Base-by-base conservation (phyloP, 2,329 filamentous ascomycete species). In the Neonectria faginata region DNA sequence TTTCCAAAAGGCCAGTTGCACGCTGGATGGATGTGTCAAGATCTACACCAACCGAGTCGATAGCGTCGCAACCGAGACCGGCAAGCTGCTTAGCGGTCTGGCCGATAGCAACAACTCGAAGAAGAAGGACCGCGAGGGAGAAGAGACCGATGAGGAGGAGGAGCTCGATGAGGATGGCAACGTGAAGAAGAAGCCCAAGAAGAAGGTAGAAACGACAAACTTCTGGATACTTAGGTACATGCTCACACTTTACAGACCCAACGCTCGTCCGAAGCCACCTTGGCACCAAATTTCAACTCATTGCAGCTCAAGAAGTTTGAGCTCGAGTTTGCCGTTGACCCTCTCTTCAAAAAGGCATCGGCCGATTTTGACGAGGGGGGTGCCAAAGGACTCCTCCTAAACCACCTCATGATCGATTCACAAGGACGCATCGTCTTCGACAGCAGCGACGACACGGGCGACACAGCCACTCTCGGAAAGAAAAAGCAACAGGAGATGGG, bases 1-100 rank as follows among this genome's bases (percentile, higher is more conserved):
- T 78, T 99, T 99, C 74, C 96, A 99, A 78, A 97, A 97, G 79
- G 96, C 96, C 64, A 97, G 94, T 81, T 98, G 94, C 81, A 99
- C 96, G 0, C 85, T 99, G 18, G 96, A 99, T 77, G 96, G 96
- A 20, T 99, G 96, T 77, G 96, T 99, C 76, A 99, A 99, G 83
- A 98, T 99, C 75, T 99, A 99, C 80, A 99, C 96, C 2, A 97
- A 94, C 82, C 88, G 96, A 85, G 94, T 99, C 54, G 96, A 99
- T 82, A 98, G 95, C 77, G 96, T 99, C 54, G 96, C 96, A 47
- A 98, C 94, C 1, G 96, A 99, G 80, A 99, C 96, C 0, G 95
- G 95, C 56, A 97, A 97, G 79, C 85, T 99, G 66, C 82, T 99
- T 42, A 98, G 94, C 79, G 96, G 96, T 62, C 83, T 99, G 65